phyloP scores from a whole-genome alignment of 2,329 filamentous ascomycete genomes.

The Diaporthe vaccinii region DNA sequence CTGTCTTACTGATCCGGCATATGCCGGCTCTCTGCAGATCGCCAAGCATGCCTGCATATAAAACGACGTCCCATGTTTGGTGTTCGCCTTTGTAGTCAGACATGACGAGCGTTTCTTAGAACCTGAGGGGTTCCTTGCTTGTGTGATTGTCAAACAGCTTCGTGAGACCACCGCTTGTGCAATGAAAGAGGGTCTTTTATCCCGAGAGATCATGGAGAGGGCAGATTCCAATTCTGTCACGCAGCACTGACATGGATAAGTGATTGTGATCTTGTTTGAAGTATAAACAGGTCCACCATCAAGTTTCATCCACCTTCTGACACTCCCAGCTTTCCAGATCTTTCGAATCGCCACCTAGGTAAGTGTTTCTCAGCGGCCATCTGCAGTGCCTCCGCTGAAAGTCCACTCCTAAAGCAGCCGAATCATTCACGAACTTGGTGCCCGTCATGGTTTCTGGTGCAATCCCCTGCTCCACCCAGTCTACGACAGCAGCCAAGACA shows the following conservation, averaged over 20 bases:
- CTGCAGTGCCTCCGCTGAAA: constrained; percentile 43
- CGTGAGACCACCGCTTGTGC: neutral
- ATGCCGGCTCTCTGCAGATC: constrained; percentile 8
- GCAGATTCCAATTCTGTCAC: too few relatives aligned
- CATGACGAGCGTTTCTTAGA: neutral
- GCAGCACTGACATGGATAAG: neutral
- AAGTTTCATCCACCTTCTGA: neutral
- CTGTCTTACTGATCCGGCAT: neutral
- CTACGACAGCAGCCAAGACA: constrained; percentile 59
- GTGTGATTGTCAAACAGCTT: too few relatives aligned
- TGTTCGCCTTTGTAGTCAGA: neutral
- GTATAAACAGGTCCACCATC: too few relatives aligned
- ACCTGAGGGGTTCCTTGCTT: neutral
- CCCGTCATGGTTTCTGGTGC: constrained; percentile 54
- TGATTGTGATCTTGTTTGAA: neutral
- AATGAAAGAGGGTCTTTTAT: too few relatives aligned
- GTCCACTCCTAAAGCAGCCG: constrained; percentile 31
- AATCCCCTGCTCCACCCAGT: constrained; percentile 59
- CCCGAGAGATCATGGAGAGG: too few relatives aligned
- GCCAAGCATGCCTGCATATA: neutral
- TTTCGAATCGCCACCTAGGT: constrained; percentile 38
- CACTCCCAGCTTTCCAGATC: constrained; percentile 42
- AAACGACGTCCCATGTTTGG: neutral
- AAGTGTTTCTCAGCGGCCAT: constrained; percentile 42
- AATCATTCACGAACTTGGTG: constrained; percentile 41